Evolutionary conservation across 768 basidiomycete species (phyloP), one percentile per base, ranked within the genome.

Genomic region (Naganishia randhawae): DNA sequence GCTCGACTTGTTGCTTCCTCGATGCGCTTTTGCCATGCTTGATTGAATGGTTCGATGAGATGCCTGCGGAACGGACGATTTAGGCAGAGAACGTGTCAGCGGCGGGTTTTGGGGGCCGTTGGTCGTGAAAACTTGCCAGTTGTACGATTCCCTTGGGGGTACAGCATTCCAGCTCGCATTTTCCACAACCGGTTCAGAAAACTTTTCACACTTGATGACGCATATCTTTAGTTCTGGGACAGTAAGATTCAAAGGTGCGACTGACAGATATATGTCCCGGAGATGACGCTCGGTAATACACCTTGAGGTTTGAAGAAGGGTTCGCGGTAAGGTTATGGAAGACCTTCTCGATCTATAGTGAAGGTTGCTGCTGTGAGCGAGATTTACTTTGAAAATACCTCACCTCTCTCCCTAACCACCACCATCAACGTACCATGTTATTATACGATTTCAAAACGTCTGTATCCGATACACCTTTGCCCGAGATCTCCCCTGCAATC

Each of bases 1-100:
- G 65, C 25, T 16, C 22, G 14, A 3, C 16, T 29, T 25, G n/a
- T 19, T 7, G 29, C 39, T 11, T 16, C 50, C 1, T 6, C 31
- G 3, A 66, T 42, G 33, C 65, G 65, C 4, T 6, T 22, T 54
- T 50, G 14, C 54, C 66, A 69, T 22, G 45, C 41, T 33, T 52
- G 27, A 32, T 69, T 69, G 37, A 69, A 50, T 27, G 39, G 25
- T 32, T 63, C 39, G 2, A 69, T 32, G 22, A 69, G 68, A 17
- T 69, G 50, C 68, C 68, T 63, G 51, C 13, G 37, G 29, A 2
- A 35, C 3, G 35, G 33, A 16, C 8, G 35, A 39, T 35, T 11
- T 14, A n/a, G 33, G 1, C 5, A 4, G 33, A 35, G 35, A 39
- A n/a, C 7, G 5, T 29, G 33, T 14, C 4, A 9, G 7, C 6